A percentile compares a stretch with the other conserved stretches of the same genome.
phyloP scores from a whole-genome alignment of 108 stramenopile genomes.

The Stephanodiscus minutulus region DNA sequence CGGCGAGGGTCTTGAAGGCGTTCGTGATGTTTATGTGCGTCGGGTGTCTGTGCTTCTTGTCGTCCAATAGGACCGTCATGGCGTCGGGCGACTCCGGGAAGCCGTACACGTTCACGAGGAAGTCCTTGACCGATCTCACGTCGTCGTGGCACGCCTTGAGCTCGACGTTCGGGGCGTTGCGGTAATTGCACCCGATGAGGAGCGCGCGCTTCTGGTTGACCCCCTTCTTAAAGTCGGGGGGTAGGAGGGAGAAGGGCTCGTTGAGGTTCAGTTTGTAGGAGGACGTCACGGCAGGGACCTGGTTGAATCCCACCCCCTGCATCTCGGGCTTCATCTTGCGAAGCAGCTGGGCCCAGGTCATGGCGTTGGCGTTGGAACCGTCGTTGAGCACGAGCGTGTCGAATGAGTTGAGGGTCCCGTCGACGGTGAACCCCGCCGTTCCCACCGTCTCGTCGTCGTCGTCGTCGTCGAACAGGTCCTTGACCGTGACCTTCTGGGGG shows the following conservation, averaged over 20 bases:
- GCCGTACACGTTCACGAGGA: constrained; percentile 86
- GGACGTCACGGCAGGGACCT: constrained; percentile 71
- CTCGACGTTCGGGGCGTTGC: constrained; percentile 59
- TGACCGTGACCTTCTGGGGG: constrained; percentile 27
- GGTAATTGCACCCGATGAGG: constrained; percentile 86
- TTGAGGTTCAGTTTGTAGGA: constrained; percentile 75
- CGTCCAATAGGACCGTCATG: constrained; percentile 84
- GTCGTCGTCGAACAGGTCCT: constrained; percentile 74
- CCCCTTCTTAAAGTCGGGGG: constrained; percentile 63
- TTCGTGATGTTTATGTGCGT: constrained; percentile 76
- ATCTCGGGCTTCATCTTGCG: constrained; percentile 88
- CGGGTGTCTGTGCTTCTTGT: constrained; percentile 71
- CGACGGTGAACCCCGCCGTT: constrained; percentile 41
- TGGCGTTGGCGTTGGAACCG: constrained; percentile 31
- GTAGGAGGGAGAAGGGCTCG: constrained; percentile 73
- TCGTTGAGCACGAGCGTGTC: constrained; percentile 57
- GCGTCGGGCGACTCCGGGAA: constrained; percentile 69
- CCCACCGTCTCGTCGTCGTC: constrained; percentile 71
- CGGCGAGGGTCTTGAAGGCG: constrained; percentile 75
- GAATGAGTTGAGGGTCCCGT: constrained; percentile 56
- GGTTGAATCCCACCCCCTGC: constrained; percentile 74
- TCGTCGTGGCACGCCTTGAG: constrained; percentile 87
- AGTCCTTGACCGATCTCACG: constrained; percentile 86
- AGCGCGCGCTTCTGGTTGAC: constrained; percentile 71
- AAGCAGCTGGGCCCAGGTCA: constrained; percentile 76